Evolutionary conservation across 2,329 filamentous ascomycete species (phyloP), one percentile per base, ranked within the genome.

Genomic region (Fusarium euwallaceae): DNA sequence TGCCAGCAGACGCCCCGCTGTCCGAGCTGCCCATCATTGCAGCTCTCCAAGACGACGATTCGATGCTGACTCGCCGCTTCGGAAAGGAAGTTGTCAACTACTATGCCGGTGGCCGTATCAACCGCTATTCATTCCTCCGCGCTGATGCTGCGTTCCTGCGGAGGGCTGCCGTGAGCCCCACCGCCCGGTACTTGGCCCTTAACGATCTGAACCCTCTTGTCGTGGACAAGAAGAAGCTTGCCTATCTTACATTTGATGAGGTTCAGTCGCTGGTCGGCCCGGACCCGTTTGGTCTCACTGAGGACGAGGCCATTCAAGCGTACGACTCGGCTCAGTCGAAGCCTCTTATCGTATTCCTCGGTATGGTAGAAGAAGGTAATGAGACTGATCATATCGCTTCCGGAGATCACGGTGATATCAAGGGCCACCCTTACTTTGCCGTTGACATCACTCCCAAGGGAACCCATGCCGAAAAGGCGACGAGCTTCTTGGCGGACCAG

Each of bases 361-460:
- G 96, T 0, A 83, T 98, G 58, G 91, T 97, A 76, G 95, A 97
- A 20, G 78, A 80, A 34, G 88, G 85, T 0, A 89, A 93, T 80
- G 71, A 87, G 69, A 70, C 70, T 11, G 70, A 73, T 7, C 58
- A 63, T 17, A 69, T 82, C 45, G 41, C 78, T n/a, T 80, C 82
- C 27, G 72, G 72, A 8, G 77, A 80, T 2, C 93, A 92, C 79
- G 91, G 91, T 69, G 90, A 91, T 58, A 97, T 97, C 81, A 89
- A 87, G 37, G 97, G 96, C 4, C 88, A 89, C 59, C 95, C 97
- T 2, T 97, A 92, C 84, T 99, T 98, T 81, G 96, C 95, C 2
- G 83, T 99, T 14, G 97, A 98, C 81, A 89, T 98, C 22, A 97
- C 95, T 4, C 93, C 95, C 0, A 90, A 88, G 72, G 92, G 89